Evolutionary conservation across 2,329 filamentous ascomycete species (phyloP).

Genomic region (Talaromyces funiculosus): DNA sequence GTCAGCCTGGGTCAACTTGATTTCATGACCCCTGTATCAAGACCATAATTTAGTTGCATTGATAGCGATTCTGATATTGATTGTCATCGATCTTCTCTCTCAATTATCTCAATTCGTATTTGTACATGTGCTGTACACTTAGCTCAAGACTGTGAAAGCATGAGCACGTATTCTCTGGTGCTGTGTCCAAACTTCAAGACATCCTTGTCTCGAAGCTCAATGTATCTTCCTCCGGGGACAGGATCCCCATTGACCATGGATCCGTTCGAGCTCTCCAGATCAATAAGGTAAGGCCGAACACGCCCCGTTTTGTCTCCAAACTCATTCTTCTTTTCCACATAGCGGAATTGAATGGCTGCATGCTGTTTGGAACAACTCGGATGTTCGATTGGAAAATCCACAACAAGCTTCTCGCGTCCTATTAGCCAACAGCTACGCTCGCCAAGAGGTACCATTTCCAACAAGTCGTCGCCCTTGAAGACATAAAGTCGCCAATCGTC

Average conservation of each 20-base stretch:
- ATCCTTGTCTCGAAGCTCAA: slow-evolving; percentile 84
- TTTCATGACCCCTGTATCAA: neutral
- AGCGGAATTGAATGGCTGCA: slow-evolving; percentile 87
- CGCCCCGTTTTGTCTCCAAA: slow-evolving; percentile 75
- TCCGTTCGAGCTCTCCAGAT: slow-evolving; percentile 89
- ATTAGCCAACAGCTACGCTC: slow-evolving; percentile 83
- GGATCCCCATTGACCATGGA: slow-evolving; percentile 72
- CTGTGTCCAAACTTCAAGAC: slow-evolving; percentile 83
- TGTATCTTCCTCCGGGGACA: slow-evolving; percentile 69
- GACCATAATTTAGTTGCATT: slow-evolving; percentile 3
- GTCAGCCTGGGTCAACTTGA: neutral
- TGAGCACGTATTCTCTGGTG: slow-evolving; percentile 89
- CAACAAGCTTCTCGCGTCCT: slow-evolving; percentile 72
- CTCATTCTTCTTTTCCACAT: slow-evolving; percentile 76
- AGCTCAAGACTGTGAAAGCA: slow-evolving; percentile 54
- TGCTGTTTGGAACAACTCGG: slow-evolving; percentile 94
- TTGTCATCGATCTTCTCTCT: neutral
- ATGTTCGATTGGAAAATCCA: slow-evolving; percentile 79
- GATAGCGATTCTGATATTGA: slow-evolving; percentile 4
- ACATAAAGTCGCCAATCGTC: slow-evolving; percentile 86
- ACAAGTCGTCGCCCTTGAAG: slow-evolving; percentile 75
- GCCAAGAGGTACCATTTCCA: slow-evolving; percentile 75
- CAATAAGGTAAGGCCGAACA: slow-evolving; percentile 83
- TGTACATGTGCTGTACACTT: neutral
- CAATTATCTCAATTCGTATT: neutral